phyloP scores from a whole-genome alignment of 1,284 basidiomycete species.

The Ganoderma multipileum region DNA sequence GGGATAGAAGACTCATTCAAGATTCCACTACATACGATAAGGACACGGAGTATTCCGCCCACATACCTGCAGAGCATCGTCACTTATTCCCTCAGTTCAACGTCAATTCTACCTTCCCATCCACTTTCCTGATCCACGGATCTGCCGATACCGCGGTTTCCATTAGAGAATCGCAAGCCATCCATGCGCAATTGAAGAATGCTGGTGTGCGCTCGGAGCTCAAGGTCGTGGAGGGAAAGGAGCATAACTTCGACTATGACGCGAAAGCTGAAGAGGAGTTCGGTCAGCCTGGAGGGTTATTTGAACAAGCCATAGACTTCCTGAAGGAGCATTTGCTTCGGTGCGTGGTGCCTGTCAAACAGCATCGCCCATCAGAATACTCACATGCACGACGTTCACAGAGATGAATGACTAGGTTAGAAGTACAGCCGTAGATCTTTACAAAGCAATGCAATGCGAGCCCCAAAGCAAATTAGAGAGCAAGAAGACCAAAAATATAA shows the following conservation, averaged over 20 bases:
- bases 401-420: neutral
- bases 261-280: slow-evolving; percentile 47
- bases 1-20: neutral
- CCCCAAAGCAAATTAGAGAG: slow-evolving; percentile 3
- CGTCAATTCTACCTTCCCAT: slow-evolving; percentile 54
- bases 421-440: neutral
- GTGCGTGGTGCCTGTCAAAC: neutral
- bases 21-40: neutral
- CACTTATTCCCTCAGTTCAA: slow-evolving; percentile 61
- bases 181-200: slow-evolving; percentile 47
- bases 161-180: slow-evolving; percentile 51
- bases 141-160: slow-evolving; percentile 59
- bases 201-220: slow-evolving; percentile 49
- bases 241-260: slow-evolving; percentile 66
- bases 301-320: slow-evolving; percentile 45
- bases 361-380: neutral
- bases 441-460: slow-evolving; percentile 8
- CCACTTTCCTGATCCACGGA: slow-evolving; percentile 63
- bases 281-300: slow-evolving; percentile 39
- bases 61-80: slow-evolving; percentile 48
- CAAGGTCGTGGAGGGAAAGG: slow-evolving; percentile 51
- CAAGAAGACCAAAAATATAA: neutral
- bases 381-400: neutral
- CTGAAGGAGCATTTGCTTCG: slow-evolving; percentile 28
- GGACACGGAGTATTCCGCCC: neutral